These are phyloP conservation scores for Stylonectria norvegica DNA, from an alignment of 2,329 filamentous ascomycete genomes.

Conservation along the genomic window DNA sequence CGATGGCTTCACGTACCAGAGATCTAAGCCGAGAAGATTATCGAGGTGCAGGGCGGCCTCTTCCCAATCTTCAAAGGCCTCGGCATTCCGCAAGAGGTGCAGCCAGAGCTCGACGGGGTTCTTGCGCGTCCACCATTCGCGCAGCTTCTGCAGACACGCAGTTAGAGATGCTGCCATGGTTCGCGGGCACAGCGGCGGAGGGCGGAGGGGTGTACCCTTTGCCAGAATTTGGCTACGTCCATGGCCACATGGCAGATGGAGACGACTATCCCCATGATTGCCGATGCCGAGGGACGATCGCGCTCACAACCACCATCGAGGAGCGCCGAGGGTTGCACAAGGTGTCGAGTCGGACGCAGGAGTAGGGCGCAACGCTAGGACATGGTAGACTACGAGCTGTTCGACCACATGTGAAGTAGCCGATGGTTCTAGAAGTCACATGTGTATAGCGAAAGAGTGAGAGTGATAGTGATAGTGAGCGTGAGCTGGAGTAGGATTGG, in stretches of 20 bases:
- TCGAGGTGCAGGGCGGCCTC: constrained; percentile 81
- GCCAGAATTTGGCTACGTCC: constrained; percentile 62
- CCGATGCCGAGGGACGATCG: constrained; percentile 34
- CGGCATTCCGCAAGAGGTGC: constrained; percentile 61
- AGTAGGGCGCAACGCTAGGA: constrained; percentile 17
- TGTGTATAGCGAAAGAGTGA: constrained; percentile 2
- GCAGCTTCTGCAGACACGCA: constrained; percentile 55
- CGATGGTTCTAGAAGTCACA: constrained; percentile 1
- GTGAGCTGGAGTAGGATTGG: no score
- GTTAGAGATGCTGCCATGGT: constrained; percentile 7
- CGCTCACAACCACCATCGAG: constrained; percentile 29
- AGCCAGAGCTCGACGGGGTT: constrained; percentile 64
- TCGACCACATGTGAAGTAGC: constrained; percentile 14
- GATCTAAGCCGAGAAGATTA: constrained; percentile 71
- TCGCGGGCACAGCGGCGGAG: no score
- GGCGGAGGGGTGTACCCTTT: constrained; percentile 46
- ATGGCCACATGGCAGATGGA: constrained; percentile 56
- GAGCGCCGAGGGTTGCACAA: constrained; percentile 8
- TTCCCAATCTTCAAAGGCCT: constrained; percentile 81
- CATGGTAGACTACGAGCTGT: constrained; percentile 15
- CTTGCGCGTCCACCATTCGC: constrained; percentile 63
- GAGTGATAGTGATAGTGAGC: no score
- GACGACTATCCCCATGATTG: constrained; percentile 42
- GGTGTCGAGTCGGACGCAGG: constrained; percentile 11
- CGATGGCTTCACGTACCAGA: constrained; percentile 55